Conservation (phyloP, 192 early-diverging fungal species). For the Coemansia guatemalensis region DNA sequence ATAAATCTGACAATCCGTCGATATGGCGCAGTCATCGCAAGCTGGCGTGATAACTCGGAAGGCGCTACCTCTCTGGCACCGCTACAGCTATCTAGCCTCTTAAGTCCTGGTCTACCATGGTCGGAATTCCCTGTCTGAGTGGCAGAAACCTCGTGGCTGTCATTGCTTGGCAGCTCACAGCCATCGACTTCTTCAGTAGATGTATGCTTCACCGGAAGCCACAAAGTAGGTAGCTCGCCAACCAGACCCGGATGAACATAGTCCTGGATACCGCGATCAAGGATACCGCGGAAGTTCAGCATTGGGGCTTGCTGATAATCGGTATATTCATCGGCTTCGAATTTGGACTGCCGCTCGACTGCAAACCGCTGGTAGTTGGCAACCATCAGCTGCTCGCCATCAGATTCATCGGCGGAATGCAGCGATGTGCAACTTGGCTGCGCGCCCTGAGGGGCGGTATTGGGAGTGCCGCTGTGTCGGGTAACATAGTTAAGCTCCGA, state of each 20-base stretch:
- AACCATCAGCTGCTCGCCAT: constrained; percentile 18
- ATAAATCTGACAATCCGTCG: constrained; percentile 1
- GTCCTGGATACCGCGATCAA: constrained; percentile 69
- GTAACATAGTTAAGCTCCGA: constrained; percentile 44
- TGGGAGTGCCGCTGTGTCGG: constrained; percentile 15
- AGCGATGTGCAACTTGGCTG: neutral
- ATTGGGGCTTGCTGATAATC: constrained; percentile 78
- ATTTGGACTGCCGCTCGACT: constrained; percentile 43
- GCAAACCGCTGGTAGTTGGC: constrained; percentile 53
- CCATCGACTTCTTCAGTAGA: neutral
- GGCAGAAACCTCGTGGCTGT: no score
- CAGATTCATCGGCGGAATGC: constrained; percentile 6
- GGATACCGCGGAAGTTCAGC: constrained; percentile 67
- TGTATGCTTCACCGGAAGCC: constrained; percentile 59
- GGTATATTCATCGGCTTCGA: constrained; percentile 52
- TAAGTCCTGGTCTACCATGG: no score
- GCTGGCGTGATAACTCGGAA: neutral
- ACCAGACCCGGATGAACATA: constrained; percentile 68
- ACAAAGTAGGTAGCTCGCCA: constrained; percentile 69
- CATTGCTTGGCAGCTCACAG: no score
- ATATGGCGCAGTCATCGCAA: constrained; percentile 13
- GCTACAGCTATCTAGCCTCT: no score
- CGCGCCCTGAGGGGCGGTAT: neutral
- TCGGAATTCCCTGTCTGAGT: no score
- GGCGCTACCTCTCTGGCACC: neutral